Percentiles rank a stretch among this genome's conserved stretches.
Conservation (phyloP, 768 basidiomycete genomes). For the Phanerochaete carnosa region DNA sequence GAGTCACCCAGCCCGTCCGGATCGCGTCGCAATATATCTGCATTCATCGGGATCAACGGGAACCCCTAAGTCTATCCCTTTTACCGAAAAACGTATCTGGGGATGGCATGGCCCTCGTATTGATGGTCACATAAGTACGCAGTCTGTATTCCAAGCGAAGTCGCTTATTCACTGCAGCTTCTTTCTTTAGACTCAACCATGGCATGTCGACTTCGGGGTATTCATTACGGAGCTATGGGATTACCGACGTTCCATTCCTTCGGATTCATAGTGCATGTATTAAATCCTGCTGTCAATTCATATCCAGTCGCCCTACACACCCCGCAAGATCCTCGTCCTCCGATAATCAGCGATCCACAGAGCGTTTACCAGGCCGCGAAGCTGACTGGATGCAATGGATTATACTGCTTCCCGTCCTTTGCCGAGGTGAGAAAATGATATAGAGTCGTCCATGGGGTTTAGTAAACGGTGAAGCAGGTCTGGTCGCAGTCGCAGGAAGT, state of each 20-base stretch:
- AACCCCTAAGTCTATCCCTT: slow-evolving; percentile 25
- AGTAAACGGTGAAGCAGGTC: slow-evolving; percentile 4
- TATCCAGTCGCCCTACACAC: slow-evolving; percentile 1
- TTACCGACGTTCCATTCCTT: slow-evolving; percentile 8
- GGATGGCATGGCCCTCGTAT: no score
- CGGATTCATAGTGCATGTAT: slow-evolving; percentile 1
- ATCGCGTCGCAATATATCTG: slow-evolving; percentile 10
- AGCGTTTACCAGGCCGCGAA: slow-evolving; percentile 3
- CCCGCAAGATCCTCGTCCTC: slow-evolving; percentile 7
- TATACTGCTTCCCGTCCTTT: slow-evolving; percentile 11
- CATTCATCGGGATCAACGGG: slow-evolving; percentile 5
- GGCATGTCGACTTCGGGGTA: background rate
- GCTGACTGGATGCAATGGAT: background rate
- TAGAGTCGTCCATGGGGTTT: background rate
- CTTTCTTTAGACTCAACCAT: background rate
- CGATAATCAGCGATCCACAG: slow-evolving; percentile 12
- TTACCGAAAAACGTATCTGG: no score
- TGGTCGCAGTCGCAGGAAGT: slow-evolving; percentile 15
- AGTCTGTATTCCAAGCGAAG: no score
- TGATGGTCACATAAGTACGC: no score
- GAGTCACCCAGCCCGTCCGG: no score
- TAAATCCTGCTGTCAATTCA: slow-evolving; percentile 1
- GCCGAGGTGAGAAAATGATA: slow-evolving; percentile 10
- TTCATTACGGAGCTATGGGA: slow-evolving; percentile 2
- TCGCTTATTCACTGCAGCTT: background rate